Conservation (phyloP, 2,329 filamentous ascomycete species). For the Cercospora sp. region DNA sequence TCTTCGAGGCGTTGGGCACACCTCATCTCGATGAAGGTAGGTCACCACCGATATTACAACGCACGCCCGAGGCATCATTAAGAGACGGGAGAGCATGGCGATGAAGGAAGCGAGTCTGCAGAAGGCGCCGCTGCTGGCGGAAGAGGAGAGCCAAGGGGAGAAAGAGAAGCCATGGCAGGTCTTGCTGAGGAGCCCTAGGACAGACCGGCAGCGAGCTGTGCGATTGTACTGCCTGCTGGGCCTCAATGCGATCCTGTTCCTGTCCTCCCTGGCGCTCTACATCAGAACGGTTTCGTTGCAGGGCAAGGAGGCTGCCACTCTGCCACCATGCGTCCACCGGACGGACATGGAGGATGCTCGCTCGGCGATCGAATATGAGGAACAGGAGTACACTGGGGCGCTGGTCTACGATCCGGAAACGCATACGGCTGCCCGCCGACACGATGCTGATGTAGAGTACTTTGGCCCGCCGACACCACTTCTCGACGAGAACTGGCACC, state of each 20-base stretch:
- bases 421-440: conserved; percentile 7
- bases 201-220: neutral
- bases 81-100: neutral
- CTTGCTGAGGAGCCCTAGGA: conserved; percentile 2
- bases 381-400: conserved; percentile 19
- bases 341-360: conserved; percentile 22
- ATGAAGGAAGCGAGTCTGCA: neutral
- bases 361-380: conserved; percentile 20
- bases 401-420: conserved; percentile 19
- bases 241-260: conserved; percentile 5
- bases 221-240: conserved; percentile 10
- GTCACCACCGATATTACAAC: neutral
- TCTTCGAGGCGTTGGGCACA: neutral
- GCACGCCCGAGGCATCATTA: neutral
- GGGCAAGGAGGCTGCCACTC: neutral
- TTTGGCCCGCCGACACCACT: conserved; percentile 23
- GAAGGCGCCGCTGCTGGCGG: conserved; percentile 1
- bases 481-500: conserved; percentile 23
- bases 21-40: neutral
- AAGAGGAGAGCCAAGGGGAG: neutral
- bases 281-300: neutral
- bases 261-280: conserved; percentile 6
- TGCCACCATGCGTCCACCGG: conserved; percentile 10
- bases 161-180: conserved; percentile 5
- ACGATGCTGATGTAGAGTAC: conserved; percentile 19